Base-by-base conservation (phyloP, 306 rosid species). In the Corylus americana region DNA sequence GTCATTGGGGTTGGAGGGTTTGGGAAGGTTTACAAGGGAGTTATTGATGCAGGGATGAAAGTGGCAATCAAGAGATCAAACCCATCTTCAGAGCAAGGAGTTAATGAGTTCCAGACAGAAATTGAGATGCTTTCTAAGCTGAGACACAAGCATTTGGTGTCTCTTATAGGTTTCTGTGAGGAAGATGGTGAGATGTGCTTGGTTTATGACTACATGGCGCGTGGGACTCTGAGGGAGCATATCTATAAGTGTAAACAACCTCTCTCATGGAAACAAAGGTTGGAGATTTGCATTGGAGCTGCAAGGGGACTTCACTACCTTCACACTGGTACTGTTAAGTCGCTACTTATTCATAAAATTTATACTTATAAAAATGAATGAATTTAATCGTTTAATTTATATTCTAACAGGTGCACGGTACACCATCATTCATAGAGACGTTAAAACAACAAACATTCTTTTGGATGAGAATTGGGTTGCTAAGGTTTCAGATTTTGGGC, bases 1-100 rank as follows among this genome's bases (percentile, higher is more conserved):
- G 89, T 88, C 14, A 88, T 88, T 74, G 91, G 91, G 51, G 91
- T 88, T 77, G 91, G 91, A 81, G 91, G 91, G 31, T 88, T 88
- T 55, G 89, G 89, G 44, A 88, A 88, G 85, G 91, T 88, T 3
- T 58, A 58, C 37, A 58, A 58, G 35, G 87, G 79, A 8, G 77
- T 57, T 25, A 88, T 88, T 17, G 89, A 88, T 53, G 86, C 78
- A 3, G 89, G 86, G 27, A 85, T 82, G 0, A 85, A 62, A 4
- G 87, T 88, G 1, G 91, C 91, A 0, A 85, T 88, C 4, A 88
- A 88, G 71, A 57, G 91, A 37, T 88, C 89, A 59, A 88, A 88
- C 37, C 87, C 89, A 0, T 88, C 83, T 63, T 88, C 91, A 0
- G 89, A 88, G 39, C 91, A 88, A 84, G 91, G 91, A 85, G 85